A percentile compares a stretch with the other conserved stretches of the same genome.
Evolutionary conservation across 2,329 filamentous ascomycete species (phyloP).

Genomic region (Rugonectria rugulosa): DNA sequence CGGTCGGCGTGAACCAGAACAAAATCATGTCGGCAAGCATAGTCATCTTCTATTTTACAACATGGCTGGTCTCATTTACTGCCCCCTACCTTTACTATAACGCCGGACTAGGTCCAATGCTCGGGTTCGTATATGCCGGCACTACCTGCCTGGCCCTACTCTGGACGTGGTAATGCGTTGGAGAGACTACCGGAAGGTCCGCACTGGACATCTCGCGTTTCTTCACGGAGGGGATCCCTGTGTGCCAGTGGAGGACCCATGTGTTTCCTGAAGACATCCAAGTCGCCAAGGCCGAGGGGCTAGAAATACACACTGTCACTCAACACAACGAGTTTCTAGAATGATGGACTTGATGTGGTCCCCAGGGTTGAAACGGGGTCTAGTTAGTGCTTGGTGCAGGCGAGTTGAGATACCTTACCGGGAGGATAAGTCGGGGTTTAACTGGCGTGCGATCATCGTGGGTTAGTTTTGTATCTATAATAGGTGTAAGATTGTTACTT

Average conservation of each 20-base stretch:
- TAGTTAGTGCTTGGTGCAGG: no score
- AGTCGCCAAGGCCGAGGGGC: no score
- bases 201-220: background rate
- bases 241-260: slow-evolving; percentile 5
- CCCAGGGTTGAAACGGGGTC: no score
- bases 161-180: slow-evolving; percentile 1
- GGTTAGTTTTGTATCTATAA: no score
- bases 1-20: slow-evolving; percentile 53
- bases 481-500: no score
- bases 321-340: no score
- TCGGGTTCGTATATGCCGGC: background rate
- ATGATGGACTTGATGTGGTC: no score
- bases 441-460: no score
- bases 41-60: slow-evolving; percentile 47
- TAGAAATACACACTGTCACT: no score
- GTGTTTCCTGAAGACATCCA: no score
- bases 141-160: background rate
- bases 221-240: background rate
- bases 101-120: slow-evolving; percentile 1
- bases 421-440: no score
- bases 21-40: slow-evolving; percentile 53
- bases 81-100: slow-evolving; percentile 6
- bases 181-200: background rate
- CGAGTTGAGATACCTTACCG: no score
- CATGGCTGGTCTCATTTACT: slow-evolving; percentile 2